Conservation (phyloP, 148 eudicot species). For the Talinum fruticosum region DNA sequence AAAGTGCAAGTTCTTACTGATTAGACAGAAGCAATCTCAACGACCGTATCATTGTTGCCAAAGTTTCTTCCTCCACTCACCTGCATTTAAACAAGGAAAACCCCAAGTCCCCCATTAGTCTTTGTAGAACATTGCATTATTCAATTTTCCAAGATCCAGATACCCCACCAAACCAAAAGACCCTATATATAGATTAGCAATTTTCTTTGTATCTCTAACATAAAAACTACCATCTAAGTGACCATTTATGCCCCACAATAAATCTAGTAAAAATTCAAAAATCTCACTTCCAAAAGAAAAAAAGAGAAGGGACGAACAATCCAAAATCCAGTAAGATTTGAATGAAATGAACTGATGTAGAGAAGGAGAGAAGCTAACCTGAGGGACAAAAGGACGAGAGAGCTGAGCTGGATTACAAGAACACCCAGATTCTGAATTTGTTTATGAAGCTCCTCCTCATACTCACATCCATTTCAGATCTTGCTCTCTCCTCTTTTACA, state of each 20-base stretch:
- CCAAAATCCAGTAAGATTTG: not conserved
- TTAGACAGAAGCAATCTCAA: conserved; percentile 9
- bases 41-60: conserved; percentile 4
- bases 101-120: conserved; percentile 10
- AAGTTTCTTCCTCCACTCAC: conserved; percentile 23
- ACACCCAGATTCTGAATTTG: conserved; percentile 24
- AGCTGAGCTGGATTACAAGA: not conserved
- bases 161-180: conserved; percentile 6
- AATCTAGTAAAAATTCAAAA: not conserved
- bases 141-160: conserved; percentile 22
- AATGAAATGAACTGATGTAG: not conserved
- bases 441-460: conserved; percentile 3
- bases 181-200: not conserved
- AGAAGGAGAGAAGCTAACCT: conserved; percentile 9
- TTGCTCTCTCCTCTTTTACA: conserved; percentile 8
- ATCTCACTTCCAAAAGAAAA: not conserved
- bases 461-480: conserved; percentile 24
- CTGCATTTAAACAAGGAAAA: conserved; percentile 21
- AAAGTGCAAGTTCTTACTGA: not conserved
- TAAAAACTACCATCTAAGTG: not conserved
- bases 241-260: no score
- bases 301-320: not conserved
- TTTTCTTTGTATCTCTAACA: not conserved
- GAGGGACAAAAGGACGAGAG: not conserved
- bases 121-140: conserved; percentile 18